Conservation (phyloP, 805 yeast genomes). For the Zygotorulaspora chibaensis region DNA sequence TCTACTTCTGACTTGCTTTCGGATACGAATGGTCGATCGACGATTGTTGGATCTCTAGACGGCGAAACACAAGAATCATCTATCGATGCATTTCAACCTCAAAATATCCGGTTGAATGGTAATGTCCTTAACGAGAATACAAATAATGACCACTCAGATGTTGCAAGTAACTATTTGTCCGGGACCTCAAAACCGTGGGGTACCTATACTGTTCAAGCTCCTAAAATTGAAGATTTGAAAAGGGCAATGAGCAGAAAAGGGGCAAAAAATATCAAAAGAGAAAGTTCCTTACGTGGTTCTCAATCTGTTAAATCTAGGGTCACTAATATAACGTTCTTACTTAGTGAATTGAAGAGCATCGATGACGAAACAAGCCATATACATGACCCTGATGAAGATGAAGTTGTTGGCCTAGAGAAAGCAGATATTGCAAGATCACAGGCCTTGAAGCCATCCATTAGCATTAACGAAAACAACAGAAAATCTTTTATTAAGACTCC, state of each 20-base stretch:
- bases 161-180: slow-evolving; percentile 8
- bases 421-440: slow-evolving; percentile 31
- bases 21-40: slow-evolving; percentile 12
- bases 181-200: slow-evolving; percentile 24
- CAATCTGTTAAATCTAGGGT: slow-evolving; percentile 36
- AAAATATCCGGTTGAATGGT: slow-evolving; percentile 2
- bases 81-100: slow-evolving; percentile 4
- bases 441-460: slow-evolving; percentile 19
- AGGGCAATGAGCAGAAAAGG: slow-evolving; percentile 17
- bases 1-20: slow-evolving; percentile 27
- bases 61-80: slow-evolving; percentile 4
- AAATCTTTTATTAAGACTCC: slow-evolving; percentile 12
- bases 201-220: slow-evolving; percentile 18
- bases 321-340: slow-evolving; percentile 35
- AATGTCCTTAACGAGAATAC: background rate
- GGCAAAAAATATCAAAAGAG: slow-evolving; percentile 6
- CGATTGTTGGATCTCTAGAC: slow-evolving; percentile 4
- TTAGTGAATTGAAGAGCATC: slow-evolving; percentile 30
- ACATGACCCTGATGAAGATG: slow-evolving; percentile 35
- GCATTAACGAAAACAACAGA: slow-evolving; percentile 10
- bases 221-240: slow-evolving; percentile 30
- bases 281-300: slow-evolving; percentile 24
- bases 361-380: slow-evolving; percentile 24
- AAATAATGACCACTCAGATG: background rate
- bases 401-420: slow-evolving; percentile 32